Conservation (phyloP, 495 filamentous ascomycete genomes). For the Penicillium arizonense region DNA sequence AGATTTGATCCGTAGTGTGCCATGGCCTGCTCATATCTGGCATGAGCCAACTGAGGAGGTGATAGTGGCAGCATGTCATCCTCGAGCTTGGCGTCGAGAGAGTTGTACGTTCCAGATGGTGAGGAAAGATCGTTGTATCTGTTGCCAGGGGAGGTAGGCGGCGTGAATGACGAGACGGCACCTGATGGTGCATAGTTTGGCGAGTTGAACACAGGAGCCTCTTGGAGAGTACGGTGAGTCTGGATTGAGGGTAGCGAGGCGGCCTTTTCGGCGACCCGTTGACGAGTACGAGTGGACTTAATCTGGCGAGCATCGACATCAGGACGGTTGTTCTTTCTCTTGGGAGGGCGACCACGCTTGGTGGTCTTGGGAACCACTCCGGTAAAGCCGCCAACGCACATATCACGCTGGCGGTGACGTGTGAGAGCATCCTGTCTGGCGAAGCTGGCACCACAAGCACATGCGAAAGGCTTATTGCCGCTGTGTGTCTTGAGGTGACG, state of each 20-base stretch:
- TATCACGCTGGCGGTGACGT: constrained; percentile 87
- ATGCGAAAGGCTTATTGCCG: constrained; percentile 88
- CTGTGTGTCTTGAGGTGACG: constrained; percentile 95
- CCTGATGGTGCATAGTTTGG: constrained; percentile 42
- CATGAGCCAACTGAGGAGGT: constrained; percentile 26
- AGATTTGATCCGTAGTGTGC: constrained; percentile 19
- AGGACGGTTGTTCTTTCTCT: constrained; percentile 60
- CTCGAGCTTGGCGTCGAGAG: constrained; percentile 40
- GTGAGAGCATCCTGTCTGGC: constrained; percentile 93
- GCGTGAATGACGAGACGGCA: constrained; percentile 45
- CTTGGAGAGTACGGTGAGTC: constrained; percentile 12
- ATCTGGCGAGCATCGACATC: constrained; percentile 65
- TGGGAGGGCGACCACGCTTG: constrained; percentile 62
- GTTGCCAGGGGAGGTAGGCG: constrained; percentile 46
- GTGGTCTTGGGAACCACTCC: constrained; percentile 71
- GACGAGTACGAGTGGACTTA: constrained; percentile 55
- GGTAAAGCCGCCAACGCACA: constrained; percentile 90
- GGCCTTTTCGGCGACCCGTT: constrained; percentile 41
- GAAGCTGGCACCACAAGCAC: constrained; percentile 86
- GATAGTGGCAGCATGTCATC: constrained; percentile 39
- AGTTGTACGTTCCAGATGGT: constrained; percentile 47
- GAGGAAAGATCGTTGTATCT: constrained; percentile 43
- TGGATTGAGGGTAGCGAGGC: constrained; percentile 31
- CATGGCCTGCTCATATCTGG: constrained; percentile 25
- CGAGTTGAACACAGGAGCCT: constrained; percentile 38